Evolutionary conservation across 345 rosid genomes (phyloP).

Genomic region (Moricandia moricandioides): DNA sequence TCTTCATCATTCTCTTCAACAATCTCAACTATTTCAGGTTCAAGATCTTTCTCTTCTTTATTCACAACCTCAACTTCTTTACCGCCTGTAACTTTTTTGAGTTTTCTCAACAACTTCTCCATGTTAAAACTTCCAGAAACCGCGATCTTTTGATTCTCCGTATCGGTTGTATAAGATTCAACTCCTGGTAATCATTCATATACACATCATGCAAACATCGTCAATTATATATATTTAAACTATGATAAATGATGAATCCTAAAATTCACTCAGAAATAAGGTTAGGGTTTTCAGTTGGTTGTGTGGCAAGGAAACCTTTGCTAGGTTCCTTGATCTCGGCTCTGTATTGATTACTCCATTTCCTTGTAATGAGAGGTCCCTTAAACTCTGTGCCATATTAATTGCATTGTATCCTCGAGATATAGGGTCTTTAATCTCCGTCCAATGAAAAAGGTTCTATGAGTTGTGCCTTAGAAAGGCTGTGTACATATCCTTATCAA

Average conservation of each 20-base stretch:
- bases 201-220: not conserved
- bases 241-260: not conserved
- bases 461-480: too few relatives aligned
- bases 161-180: conserved; percentile 47
- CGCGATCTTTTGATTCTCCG: conserved; percentile 46
- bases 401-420: too few relatives aligned
- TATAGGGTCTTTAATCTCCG: too few relatives aligned
- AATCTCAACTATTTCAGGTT: conserved; percentile 9
- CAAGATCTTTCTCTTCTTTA: conserved; percentile 9
- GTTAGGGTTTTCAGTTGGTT: too few relatives aligned
- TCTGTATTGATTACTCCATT: too few relatives aligned
- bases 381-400: too few relatives aligned
- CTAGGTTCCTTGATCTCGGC: too few relatives aligned
- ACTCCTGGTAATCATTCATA: conserved; percentile 46
- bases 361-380: too few relatives aligned
- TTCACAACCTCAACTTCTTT: conserved; percentile 41
- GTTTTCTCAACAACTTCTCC: conserved; percentile 52
- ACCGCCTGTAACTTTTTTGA: conserved; percentile 52
- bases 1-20: not conserved
- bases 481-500: too few relatives aligned
- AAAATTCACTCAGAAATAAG: too few relatives aligned
- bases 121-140: conserved; percentile 58
- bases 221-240: not conserved
- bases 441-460: too few relatives aligned
- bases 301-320: too few relatives aligned